Evolutionary conservation across 2,329 filamentous ascomycete species (phyloP).

Genomic region (Cadophora malorum): DNA sequence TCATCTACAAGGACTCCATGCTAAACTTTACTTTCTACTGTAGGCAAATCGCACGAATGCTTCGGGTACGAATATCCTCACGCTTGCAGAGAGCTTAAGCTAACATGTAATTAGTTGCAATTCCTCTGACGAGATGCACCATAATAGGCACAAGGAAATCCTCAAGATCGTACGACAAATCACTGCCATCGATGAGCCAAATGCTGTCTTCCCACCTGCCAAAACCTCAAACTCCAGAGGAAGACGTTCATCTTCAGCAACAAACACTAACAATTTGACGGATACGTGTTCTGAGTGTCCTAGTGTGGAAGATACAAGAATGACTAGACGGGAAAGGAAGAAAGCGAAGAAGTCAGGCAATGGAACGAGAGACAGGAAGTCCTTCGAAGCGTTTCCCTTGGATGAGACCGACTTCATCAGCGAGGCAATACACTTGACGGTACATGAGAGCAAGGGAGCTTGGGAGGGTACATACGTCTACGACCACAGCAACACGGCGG

Average conservation of each 20-base stretch:
- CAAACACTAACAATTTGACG: slow-evolving; percentile 25
- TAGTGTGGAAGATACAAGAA: slow-evolving; percentile 19
- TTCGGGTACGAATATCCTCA: slow-evolving; percentile 36
- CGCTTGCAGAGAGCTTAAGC: background rate
- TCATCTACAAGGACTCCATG: background rate
- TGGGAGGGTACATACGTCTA: slow-evolving; percentile 41
- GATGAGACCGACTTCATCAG: slow-evolving; percentile 42
- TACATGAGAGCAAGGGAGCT: slow-evolving; percentile 42
- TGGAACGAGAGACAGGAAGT: slow-evolving; percentile 26
- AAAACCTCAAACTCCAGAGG: slow-evolving; percentile 17
- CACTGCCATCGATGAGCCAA: slow-evolving; percentile 32
- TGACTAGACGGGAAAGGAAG: slow-evolving; percentile 39
- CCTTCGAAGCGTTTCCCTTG: slow-evolving; percentile 36
- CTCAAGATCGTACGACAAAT: slow-evolving; percentile 40
- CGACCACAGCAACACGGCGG: slow-evolving; percentile 14
- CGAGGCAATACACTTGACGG: slow-evolving; percentile 40
- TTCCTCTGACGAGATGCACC: slow-evolving; percentile 44
- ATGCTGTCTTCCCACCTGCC: slow-evolving; percentile 19
- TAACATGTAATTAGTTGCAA: slow-evolving; percentile 40
- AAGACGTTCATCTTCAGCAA: slow-evolving; percentile 21
- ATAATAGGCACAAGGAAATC: slow-evolving; percentile 44
- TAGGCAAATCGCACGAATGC: slow-evolving; percentile 44
- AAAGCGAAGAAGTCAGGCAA: slow-evolving; percentile 38
- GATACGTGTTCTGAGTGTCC: slow-evolving; percentile 36
- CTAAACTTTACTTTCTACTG: slow-evolving; percentile 17